These are phyloP conservation scores for Aspergillus pseudotamarii DNA, from an alignment of 2,329 filamentous ascomycete species.

Conservation along the genomic window DNA sequence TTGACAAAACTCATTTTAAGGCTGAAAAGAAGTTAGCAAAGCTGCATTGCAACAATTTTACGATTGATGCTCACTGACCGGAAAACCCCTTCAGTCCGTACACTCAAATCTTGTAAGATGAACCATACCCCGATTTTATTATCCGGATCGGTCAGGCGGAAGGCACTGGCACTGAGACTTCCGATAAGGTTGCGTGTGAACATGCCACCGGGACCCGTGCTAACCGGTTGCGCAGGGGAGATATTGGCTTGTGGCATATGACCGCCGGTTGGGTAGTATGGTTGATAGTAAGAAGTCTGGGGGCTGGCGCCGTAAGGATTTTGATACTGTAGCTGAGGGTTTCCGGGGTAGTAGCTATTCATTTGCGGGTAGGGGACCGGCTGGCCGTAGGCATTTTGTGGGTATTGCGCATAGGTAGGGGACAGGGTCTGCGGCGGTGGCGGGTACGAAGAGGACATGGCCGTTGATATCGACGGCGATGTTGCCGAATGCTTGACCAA, in stretches of 20 bases:
- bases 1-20: slow-evolving; percentile 81
- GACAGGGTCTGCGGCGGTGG: slow-evolving; percentile 44
- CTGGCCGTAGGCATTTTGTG: slow-evolving; percentile 45
- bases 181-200: slow-evolving; percentile 95
- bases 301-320: slow-evolving; percentile 36
- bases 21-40: slow-evolving; percentile 37
- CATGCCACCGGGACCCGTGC: slow-evolving; percentile 70
- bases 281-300: slow-evolving; percentile 35
- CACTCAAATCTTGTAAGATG: slow-evolving; percentile 90
- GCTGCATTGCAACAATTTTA: not conserved
- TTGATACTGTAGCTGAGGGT: slow-evolving; percentile 37
- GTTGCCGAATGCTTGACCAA: slow-evolving; percentile 67
- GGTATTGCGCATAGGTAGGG: slow-evolving; percentile 40
- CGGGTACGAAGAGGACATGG: slow-evolving; percentile 76
- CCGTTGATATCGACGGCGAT: slow-evolving; percentile 78
- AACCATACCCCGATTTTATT: slow-evolving; percentile 94
- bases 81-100: slow-evolving; percentile 88
- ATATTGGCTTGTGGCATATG: slow-evolving; percentile 39
- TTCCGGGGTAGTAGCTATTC: slow-evolving; percentile 40
- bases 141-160: slow-evolving; percentile 75
- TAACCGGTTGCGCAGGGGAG: slow-evolving; percentile 38
- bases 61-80: slow-evolving; percentile 59
- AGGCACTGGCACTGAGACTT: slow-evolving; percentile 85
- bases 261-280: slow-evolving; percentile 33
- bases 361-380: slow-evolving; percentile 40